Base-by-base conservation (phyloP, 2,329 filamentous ascomycete species). In the Hirsutella rhossiliensis region DNA sequence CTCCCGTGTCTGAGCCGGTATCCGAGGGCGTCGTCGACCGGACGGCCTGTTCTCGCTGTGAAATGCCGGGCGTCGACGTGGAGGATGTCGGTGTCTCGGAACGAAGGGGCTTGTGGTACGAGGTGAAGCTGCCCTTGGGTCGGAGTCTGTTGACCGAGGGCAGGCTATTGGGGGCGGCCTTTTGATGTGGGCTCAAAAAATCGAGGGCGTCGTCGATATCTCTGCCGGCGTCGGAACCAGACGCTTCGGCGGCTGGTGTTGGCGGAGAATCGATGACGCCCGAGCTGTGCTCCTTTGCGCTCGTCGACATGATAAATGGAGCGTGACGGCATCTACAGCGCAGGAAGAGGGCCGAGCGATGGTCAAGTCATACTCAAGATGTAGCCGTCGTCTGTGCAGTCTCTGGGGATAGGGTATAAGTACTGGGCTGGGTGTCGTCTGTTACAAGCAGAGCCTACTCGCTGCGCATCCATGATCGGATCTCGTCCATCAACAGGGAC, bases 151-250 rank as follows among this genome's bases (percentile, higher is more conserved):
- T 43, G 43, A 55, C 53, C 39, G 60, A 57, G 29, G 59, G 60
- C 41, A 66, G 55, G 45, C 68, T 65, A 52, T 69, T 65, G 50
- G 59, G 68, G 19, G 71, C 74, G 38, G 69, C 54, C 48, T 69
- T 63, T 54, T 67, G 71, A 50, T 66, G 60, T 43, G 58, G 59
- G 34, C 39, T 37, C 20, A 2, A 11, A 17, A 6, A 9, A 9
- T 36, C 34, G 15, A 36, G n/a, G n/a, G 15, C n/a, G n/a, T 36
- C 34, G 34, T 9, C 34, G 15, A 18, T 11, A 3, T 36, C 34
- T 36, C 34, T 36, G 12, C 8, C 34, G 7, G 23, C 23, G 23
- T 23, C 23, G 23, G 23, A 23, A 23, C 23, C 23, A 23, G 23
- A 23, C 4, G 23, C 23, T 17, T 17, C 13, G 8, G 13, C 20